Evolutionary conservation across 805 yeast species (phyloP).

Genomic region (Teunomyces kruisii): DNA sequence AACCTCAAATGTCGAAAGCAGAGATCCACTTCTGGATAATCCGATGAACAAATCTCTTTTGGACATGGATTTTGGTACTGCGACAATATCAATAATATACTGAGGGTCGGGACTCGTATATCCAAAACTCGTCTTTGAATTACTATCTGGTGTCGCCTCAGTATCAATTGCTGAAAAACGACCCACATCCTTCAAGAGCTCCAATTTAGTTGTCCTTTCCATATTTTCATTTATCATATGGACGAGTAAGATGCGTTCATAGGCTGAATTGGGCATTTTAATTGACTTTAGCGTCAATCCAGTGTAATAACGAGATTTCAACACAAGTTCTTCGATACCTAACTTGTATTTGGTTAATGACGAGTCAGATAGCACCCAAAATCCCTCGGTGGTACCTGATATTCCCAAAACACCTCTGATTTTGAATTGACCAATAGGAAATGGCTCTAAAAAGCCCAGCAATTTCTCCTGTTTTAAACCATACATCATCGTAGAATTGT

Average conservation of each 20-base stretch:
- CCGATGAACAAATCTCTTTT: neutral
- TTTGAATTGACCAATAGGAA: neutral
- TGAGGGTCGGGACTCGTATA: neutral
- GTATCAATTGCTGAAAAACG: neutral
- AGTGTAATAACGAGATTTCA: neutral
- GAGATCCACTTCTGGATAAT: conserved; percentile 3
- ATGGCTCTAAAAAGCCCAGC: neutral
- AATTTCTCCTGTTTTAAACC: neutral
- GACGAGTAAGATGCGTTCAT: neutral
- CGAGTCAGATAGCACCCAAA: neutral
- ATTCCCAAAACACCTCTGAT: neutral
- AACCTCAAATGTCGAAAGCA: neutral
- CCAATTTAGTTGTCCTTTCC: neutral
- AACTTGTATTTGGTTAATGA: neutral
- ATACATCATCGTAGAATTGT: neutral
- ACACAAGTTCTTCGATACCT: neutral
- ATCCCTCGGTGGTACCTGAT: neutral
- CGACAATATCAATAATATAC: neutral
- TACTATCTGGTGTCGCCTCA: neutral
- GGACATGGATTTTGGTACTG: neutral
- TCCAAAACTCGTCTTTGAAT: neutral
- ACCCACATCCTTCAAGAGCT: neutral
- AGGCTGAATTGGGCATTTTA: neutral
- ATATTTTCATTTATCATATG: neutral
- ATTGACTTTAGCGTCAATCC: neutral